Evolutionary conservation across 1,284 basidiomycete genomes (phyloP).

Genomic region (Anthracocystis setariae): DNA sequence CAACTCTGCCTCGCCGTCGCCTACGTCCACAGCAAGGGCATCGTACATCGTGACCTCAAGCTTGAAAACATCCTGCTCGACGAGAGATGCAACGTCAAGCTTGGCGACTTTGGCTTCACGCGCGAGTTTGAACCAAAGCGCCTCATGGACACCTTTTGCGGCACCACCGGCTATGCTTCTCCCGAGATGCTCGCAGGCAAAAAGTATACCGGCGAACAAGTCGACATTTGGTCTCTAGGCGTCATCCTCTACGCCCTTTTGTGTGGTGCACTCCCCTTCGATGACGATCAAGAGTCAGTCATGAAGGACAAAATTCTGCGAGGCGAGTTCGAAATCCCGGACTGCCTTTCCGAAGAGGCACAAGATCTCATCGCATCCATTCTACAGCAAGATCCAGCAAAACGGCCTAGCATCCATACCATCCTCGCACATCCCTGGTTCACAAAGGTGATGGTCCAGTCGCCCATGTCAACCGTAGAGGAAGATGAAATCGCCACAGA

Average conservation of each 20-base stretch:
- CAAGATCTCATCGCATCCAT: conserved; percentile 81
- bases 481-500: conserved; percentile 32
- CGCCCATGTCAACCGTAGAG: conserved; percentile 56
- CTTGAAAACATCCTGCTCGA: conserved; percentile 72
- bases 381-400: conserved; percentile 80
- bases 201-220: conserved; percentile 93
- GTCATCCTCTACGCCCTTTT: conserved; percentile 93
- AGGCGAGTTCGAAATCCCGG: conserved; percentile 88
- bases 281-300: conserved; percentile 89
- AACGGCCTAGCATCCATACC: conserved; percentile 81
- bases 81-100: conserved; percentile 69
- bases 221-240: conserved; percentile 96
- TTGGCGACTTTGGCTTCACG: conserved; percentile 97
- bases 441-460: conserved; percentile 53
- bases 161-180: conserved; percentile 92
- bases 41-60: conserved; percentile 70
- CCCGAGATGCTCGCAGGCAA: conserved; percentile 92
- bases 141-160: conserved; percentile 93
- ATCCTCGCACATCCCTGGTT: conserved; percentile 95
- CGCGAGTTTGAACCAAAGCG: conserved; percentile 86
- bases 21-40: conserved; percentile 69
- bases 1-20: conserved; percentile 69
- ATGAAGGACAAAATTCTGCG: conserved; percentile 89
- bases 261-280: conserved; percentile 93
- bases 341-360: conserved; percentile 82